Base-by-base conservation (phyloP, 495 filamentous ascomycete species). In the Hypomontagnella monticulosa region DNA sequence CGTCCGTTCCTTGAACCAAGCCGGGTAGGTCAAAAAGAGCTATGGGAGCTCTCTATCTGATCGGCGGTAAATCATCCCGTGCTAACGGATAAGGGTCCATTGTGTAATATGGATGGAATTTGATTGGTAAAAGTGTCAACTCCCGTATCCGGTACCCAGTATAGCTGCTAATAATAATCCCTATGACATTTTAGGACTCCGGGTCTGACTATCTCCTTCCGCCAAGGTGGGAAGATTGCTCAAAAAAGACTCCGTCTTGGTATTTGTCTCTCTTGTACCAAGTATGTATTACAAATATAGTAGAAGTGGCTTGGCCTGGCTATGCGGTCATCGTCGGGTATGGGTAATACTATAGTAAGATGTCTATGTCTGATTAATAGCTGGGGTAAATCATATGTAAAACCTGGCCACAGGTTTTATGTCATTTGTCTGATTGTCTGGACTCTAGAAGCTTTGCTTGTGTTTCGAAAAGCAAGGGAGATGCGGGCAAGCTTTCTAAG, bases 401-500 rank as follows among this genome's bases (percentile, higher is more conserved):
- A 7, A 27, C n/a, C 7, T 40, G 9, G 23, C 38, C 38, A 46
- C 15, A 46, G 19, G 30, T 15, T 38, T 19, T 20, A 16, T 10
- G 19, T 18, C 34, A 20, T 12, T 44, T 47, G 7, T 42, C 15
- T 61, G 19, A 27, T 48, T 19, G 44, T 57, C 52, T 62, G 53
- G 64, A 62, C 20, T 54, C 46, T 53, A 48, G 52, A 67, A 57
- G 57, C 51, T 49, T 19, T 18, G 20, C 27, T 50, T 20, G 49
- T 47, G 43, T 67, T 57, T 62, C 34, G 53, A 62, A 34, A 57
- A 44, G 58, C 58, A 67, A 67, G 64, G 64, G 64, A 62, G 38
- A 53, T 52, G 60, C 42, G 54, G 60, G 44, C 40, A 44, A 30
- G 52, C 33, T 7, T 16, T 30, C 33, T 20, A 33, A 6, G 37